Percentiles rank a stretch among this genome's conserved stretches.
These are phyloP conservation scores for Corynespora cassiicola DNA, from an alignment of 2,329 filamentous ascomycete species.

Conservation along the genomic window DNA sequence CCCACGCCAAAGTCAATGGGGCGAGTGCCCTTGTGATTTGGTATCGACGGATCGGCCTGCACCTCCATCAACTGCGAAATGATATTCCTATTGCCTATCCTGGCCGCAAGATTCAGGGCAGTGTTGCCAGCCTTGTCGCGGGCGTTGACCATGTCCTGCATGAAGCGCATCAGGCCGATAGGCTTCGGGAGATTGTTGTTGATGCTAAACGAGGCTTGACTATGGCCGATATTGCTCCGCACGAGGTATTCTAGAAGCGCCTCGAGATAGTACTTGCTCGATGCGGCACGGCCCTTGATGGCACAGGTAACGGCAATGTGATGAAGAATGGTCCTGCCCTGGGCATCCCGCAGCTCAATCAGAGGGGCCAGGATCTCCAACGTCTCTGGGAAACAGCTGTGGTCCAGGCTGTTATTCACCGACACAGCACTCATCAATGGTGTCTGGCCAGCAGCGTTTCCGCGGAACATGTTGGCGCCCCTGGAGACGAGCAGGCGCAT, in stretches of 20 bases:
- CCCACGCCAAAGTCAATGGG: constrained; percentile 96
- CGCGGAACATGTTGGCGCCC: constrained; percentile 85
- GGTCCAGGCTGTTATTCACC: constrained; percentile 93
- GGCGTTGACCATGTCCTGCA: constrained; percentile 95
- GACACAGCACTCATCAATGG: constrained; percentile 90
- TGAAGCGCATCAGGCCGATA: constrained; percentile 90
- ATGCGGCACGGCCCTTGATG: constrained; percentile 89
- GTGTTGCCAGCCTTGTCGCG: constrained; percentile 95
- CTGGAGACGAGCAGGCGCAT: constrained; percentile 81
- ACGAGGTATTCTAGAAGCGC: constrained; percentile 94
- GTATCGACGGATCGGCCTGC: constrained; percentile 88
- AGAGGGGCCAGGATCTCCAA: constrained; percentile 87
- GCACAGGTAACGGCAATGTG: constrained; percentile 96
- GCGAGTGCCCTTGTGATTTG: constrained; percentile 86
- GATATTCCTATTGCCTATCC: constrained; percentile 92
- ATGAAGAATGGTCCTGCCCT: constrained; percentile 89
- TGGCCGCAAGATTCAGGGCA: constrained; percentile 88
- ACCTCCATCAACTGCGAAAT: constrained; percentile 97
- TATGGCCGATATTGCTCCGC: constrained; percentile 63
- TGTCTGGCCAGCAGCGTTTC: constrained; percentile 90
- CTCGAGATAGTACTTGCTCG: constrained; percentile 95
- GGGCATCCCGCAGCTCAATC: constrained; percentile 88
- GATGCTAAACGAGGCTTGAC: constrained; percentile 52
- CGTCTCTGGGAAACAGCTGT: constrained; percentile 86
- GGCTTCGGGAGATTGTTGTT: constrained; percentile 64